Conservation (phyloP, 441 rosid genomes). For the Melastoma candidum region DNA sequence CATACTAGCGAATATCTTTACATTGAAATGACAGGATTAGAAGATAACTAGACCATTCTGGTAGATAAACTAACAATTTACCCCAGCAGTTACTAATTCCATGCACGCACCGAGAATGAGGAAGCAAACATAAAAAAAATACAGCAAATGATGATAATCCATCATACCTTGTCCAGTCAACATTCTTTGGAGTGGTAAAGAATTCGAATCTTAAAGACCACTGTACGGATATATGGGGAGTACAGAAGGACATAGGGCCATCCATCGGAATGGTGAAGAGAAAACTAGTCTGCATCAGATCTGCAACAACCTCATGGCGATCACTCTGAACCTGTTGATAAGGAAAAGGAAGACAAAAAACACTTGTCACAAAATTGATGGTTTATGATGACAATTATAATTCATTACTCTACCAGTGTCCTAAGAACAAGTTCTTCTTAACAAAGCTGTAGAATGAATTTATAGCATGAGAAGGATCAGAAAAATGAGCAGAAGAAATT, state of each 20-base stretch:
- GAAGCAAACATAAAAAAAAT: not conserved
- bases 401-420: no score
- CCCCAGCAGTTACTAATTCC: no score
- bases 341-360: not conserved
- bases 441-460: no score
- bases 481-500: no score
- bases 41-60: no score
- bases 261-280: slow-evolving; percentile 88
- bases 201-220: slow-evolving; percentile 95
- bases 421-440: no score
- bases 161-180: slow-evolving; percentile 73
- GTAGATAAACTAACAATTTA: no score
- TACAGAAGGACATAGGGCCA: slow-evolving; percentile 94
- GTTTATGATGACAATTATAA: no score
- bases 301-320: slow-evolving; percentile 91
- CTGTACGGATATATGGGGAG: slow-evolving; percentile 68
- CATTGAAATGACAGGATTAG: no score
- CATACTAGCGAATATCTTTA: no score
- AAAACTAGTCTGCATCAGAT: slow-evolving; percentile 90
- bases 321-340: slow-evolving; percentile 73
- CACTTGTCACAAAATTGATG: no score
- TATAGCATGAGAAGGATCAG: no score
- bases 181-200: slow-evolving; percentile 68
- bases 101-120: not conserved
- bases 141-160: slow-evolving; percentile 1